Percentiles rank a stretch among this genome's conserved stretches.
Evolutionary conservation across 257 asterid species (phyloP).

Genomic region (Fraxinus americana): DNA sequence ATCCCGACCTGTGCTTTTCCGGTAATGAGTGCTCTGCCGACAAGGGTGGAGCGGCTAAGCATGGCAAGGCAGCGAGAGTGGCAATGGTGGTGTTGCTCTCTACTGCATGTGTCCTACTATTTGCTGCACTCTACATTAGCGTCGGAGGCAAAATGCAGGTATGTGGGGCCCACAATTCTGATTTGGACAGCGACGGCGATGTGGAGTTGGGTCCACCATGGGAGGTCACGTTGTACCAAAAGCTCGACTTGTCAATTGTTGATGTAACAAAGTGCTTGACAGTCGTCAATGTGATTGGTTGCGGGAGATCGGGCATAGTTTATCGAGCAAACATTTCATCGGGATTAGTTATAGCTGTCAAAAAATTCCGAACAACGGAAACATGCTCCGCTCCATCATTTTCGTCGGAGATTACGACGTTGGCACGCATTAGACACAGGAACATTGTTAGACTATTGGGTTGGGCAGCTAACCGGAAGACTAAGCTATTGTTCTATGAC

Average conservation of each 20-base stretch:
- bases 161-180: constrained; percentile 34
- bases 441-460: constrained; percentile 72
- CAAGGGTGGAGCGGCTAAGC: constrained; percentile 29
- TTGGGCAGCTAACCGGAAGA: constrained; percentile 73
- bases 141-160: constrained; percentile 49
- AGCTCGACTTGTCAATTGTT: constrained; percentile 54
- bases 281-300: constrained; percentile 53
- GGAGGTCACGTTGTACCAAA: constrained; percentile 81
- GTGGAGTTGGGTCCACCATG: constrained; percentile 70
- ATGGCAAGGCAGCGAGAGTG: constrained; percentile 57
- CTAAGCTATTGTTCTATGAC: constrained; percentile 75
- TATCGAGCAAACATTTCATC: constrained; percentile 49
- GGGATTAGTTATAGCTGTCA: constrained; percentile 62
- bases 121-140: constrained; percentile 63
- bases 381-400: constrained; percentile 54
- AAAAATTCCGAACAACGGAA: constrained; percentile 54
- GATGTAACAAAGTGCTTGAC: constrained; percentile 60
- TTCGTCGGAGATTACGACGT: constrained; percentile 66
- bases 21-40: constrained; percentile 47
- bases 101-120: constrained; percentile 54
- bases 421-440: constrained; percentile 71
- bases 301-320: constrained; percentile 68
- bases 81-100: constrained; percentile 70
- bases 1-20: constrained; percentile 57
- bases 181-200: constrained; percentile 42